Evolutionary conservation across 345 rosid genomes (phyloP), one percentile per base, ranked within the genome.

Genomic region (Lepidium sativum): DNA sequence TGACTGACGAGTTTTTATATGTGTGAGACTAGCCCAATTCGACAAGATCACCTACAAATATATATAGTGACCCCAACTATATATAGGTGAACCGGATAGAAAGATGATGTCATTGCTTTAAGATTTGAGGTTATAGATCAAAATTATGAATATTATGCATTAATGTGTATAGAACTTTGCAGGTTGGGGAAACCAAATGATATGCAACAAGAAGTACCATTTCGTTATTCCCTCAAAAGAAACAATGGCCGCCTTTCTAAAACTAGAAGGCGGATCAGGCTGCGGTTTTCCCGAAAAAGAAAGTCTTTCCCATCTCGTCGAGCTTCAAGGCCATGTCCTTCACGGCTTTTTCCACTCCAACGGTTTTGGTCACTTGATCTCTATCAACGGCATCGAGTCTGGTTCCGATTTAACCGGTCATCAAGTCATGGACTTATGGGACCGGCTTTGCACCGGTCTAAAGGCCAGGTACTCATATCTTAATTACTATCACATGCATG

Each of bases 201-300:
- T 89, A 15, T 92, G 96, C 80, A 87, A 86, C 68, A 89, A 86
- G 81, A 92, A 84, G 86, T 92, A 89, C 64, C 98, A 92, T 67
- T 92, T 92, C 45, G 68, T 92, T 64, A 60, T 92, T 53, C 96
- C 96, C 0, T 82, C 89, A 15, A 88, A 79, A 71, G 87, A 83
- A 49, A 79, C 82, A 8, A 60, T 79, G 56, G 69, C 78, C 0
- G 83, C 83, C 37, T 67, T 66, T 47, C 70, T 83, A 67, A 76
- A 57, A 78, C 60, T 64, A 56, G 80, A 76, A 57, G 67, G 78
- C 17, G 69, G 77, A 27, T 27, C 31, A 18, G 15, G 39, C 13
- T 56, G 39, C 43, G 54, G 27, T 44, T 37, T 54, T 44, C 41
- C 78, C 17, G 70, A 62, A 41, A 80, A 75, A 59, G 81, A 67